Conservation (phyloP, 495 filamentous ascomycete genomes). For the Daldinia decipiens region DNA sequence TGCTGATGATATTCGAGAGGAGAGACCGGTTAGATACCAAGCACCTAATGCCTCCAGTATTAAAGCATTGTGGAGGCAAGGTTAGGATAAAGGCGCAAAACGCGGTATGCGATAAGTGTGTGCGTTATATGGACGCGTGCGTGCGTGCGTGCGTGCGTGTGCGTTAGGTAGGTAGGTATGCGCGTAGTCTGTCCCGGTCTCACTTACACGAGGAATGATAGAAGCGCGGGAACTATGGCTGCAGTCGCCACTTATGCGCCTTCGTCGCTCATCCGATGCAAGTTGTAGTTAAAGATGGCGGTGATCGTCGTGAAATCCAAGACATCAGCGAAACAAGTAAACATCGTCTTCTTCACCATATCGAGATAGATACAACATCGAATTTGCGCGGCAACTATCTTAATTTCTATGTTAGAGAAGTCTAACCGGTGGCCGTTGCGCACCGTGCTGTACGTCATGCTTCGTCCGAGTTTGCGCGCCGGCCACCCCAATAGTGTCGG, state of each 20-base stretch:
- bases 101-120: conserved; percentile 32
- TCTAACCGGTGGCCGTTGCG: conserved; percentile 18
- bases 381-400: conserved; percentile 23
- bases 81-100: conserved; percentile 20
- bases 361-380: conserved; percentile 23
- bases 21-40: conserved; percentile 23
- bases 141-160: conserved; percentile 9
- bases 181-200: conserved; percentile 26
- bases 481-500: conserved; percentile 21
- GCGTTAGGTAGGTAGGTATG: conserved; percentile 23
- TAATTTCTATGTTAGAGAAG: conserved; percentile 20
- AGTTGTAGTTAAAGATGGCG: conserved; percentile 29
- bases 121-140: background rate
- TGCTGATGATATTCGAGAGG: conserved; percentile 25
- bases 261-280: conserved; percentile 31
- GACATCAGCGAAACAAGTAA: conserved; percentile 20
- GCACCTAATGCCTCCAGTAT: conserved; percentile 20
- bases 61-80: conserved; percentile 3
- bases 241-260: conserved; percentile 25
- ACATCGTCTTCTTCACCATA: conserved; percentile 22
- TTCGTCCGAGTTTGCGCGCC: conserved; percentile 12
- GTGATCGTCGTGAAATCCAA: conserved; percentile 30
- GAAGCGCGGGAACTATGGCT: conserved; percentile 21
- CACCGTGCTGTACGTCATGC: conserved; percentile 29
- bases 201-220: conserved; percentile 36